Evolutionary conservation across 345 rosid genomes (phyloP).

Genomic region (Raphanus raphanistrum): DNA sequence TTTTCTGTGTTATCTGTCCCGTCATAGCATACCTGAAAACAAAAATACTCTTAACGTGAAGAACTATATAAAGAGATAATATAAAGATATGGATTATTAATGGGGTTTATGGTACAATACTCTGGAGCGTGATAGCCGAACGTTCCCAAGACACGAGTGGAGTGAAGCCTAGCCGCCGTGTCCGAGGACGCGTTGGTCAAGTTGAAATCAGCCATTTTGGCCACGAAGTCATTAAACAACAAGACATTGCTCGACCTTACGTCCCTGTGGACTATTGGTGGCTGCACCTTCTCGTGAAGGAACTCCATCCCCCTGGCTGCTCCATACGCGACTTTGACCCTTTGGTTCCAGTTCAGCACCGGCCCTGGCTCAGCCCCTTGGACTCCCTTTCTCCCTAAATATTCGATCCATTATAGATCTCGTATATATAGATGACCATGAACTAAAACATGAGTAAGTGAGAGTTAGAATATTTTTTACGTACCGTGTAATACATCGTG

Average conservation of each 20-base stretch:
- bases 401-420: neutral
- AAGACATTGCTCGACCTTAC: conserved; percentile 95
- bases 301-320: conserved; percentile 94
- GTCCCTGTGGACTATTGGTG: conserved; percentile 88
- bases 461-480: conserved; percentile 10
- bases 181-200: conserved; percentile 86
- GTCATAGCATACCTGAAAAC: conserved; percentile 95
- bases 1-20: conserved; percentile 94
- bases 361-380: conserved; percentile 98
- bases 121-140: conserved; percentile 99
- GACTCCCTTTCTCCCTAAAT: conserved; percentile 86
- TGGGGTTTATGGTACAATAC: conserved; percentile 36
- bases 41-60: neutral
- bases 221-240: conserved; percentile 68
- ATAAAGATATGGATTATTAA: neutral
- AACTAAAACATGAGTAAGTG: neutral
- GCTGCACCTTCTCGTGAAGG: conserved; percentile 93
- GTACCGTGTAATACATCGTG: conserved; percentile 92
- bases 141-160: conserved; percentile 95
- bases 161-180: conserved; percentile 87
- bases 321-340: conserved; percentile 86
- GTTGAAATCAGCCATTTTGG: conserved; percentile 95
- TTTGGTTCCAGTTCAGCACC: conserved; percentile 78
- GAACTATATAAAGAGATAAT: neutral
- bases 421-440: neutral